Percentiles rank a stretch among this genome's conserved stretches.
Conservation (phyloP, 2,329 filamentous ascomycete genomes). For the Didymella lethalis region DNA sequence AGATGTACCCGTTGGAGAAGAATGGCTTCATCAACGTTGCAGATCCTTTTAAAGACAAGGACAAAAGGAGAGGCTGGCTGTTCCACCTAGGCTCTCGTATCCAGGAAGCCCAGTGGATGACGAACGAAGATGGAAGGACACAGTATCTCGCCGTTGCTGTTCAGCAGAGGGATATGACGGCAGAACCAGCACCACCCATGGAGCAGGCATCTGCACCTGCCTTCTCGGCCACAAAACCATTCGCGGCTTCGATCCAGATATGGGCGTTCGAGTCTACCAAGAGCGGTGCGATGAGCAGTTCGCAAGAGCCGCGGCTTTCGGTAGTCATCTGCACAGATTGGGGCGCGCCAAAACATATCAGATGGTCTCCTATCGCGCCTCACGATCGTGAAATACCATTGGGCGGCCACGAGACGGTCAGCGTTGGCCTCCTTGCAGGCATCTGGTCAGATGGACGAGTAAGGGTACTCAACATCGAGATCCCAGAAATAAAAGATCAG, state of each 20-base stretch:
- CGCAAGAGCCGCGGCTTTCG: slow-evolving; percentile 55
- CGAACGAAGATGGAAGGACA: slow-evolving; percentile 51
- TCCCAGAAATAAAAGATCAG: slow-evolving; percentile 19
- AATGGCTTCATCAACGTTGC: slow-evolving; percentile 56
- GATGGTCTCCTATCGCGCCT: slow-evolving; percentile 63
- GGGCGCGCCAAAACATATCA: slow-evolving; percentile 63
- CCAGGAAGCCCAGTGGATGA: slow-evolving; percentile 58
- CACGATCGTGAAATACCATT: slow-evolving; percentile 29
- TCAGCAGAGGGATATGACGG: slow-evolving; percentile 31
- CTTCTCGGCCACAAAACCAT: slow-evolving; percentile 59
- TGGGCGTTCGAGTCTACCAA: slow-evolving; percentile 62
- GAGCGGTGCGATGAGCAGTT: slow-evolving; percentile 54
- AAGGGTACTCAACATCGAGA: slow-evolving; percentile 61
- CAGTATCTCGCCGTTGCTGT: slow-evolving; percentile 66
- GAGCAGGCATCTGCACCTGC: slow-evolving; percentile 54
- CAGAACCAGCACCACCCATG: slow-evolving; percentile 37
- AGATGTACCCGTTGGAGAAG: slow-evolving; percentile 53
- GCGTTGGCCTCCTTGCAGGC: slow-evolving; percentile 63
- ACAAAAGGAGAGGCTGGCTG: slow-evolving; percentile 58
- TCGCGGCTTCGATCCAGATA: slow-evolving; percentile 63
- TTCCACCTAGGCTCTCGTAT: slow-evolving; percentile 64
- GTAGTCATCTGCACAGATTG: slow-evolving; percentile 64
- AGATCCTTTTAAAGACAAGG: slow-evolving; percentile 43
- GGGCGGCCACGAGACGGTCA: slow-evolving; percentile 39
- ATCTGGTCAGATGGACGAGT: slow-evolving; percentile 67